Evolutionary conservation across 345 rosid genomes (phyloP).

Genomic region (Citrus medica): DNA sequence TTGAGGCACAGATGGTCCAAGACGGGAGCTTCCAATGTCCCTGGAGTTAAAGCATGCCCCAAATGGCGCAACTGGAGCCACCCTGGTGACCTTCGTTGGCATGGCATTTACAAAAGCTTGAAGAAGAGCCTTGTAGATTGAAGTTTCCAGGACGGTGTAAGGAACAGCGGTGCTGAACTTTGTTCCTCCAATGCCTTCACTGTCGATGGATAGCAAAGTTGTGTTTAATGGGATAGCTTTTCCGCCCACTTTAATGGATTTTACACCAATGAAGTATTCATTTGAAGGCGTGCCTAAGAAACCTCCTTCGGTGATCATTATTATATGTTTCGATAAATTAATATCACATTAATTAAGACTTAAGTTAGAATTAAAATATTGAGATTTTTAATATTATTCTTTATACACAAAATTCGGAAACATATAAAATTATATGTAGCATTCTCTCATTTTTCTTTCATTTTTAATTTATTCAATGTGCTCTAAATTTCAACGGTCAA

Average conservation of each 20-base stretch:
- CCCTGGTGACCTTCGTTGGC: neutral
- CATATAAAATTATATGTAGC: too few species aligned
- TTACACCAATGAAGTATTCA: slow-evolving; percentile 30
- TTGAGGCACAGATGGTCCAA: slow-evolving; percentile 24
- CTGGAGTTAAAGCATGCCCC: slow-evolving; percentile 13
- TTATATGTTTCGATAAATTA: too few species aligned
- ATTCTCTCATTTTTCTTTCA: too few species aligned
- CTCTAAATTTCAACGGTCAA: too few species aligned
- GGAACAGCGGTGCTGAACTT: slow-evolving; percentile 27
- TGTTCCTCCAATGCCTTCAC: slow-evolving; percentile 27
- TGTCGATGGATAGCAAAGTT: slow-evolving; percentile 23
- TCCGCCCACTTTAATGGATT: slow-evolving; percentile 21
- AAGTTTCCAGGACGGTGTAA: slow-evolving; percentile 22
- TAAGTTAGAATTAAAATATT: too few species aligned
- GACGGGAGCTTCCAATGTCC: neutral
- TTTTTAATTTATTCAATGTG: too few species aligned
- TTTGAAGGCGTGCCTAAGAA: slow-evolving; percentile 17
- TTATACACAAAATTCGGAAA: too few species aligned
- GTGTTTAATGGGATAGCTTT: slow-evolving; percentile 20
- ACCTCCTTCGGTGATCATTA: neutral
- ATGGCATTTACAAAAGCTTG: slow-evolving; percentile 11
- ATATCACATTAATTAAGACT: too few species aligned
- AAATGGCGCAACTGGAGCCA: slow-evolving; percentile 13
- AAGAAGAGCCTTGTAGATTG: slow-evolving; percentile 25
- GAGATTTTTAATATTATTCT: too few species aligned